Evolutionary conservation across 371 early-diverging fungal species (phyloP), one percentile per base, ranked within the genome.

Genomic region (Fennellomyces sp.): DNA sequence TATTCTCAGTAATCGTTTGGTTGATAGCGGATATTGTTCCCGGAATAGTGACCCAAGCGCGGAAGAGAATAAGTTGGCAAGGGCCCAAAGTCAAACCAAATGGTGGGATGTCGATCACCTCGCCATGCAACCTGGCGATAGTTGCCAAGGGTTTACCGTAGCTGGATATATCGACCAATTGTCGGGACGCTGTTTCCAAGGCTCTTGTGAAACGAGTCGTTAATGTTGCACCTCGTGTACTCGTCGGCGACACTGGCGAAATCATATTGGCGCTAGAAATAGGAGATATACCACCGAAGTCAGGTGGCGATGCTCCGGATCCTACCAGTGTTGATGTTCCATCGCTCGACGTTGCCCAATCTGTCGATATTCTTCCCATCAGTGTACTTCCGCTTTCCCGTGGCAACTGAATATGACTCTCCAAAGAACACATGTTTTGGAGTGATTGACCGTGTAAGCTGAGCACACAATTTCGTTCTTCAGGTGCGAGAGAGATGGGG

Each of bases 51-150:
- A 78, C 64, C 42, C 65, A 63, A 5, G 71, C 69, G 41, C 61
- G 71, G 42, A 73, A 78, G 10, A 78, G 42, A 25, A 78, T 65
- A 7, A 78, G 52, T 30, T 75, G 76, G 30, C 73, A 73, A 27
- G 75, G 69, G 0, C 68, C 67, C 19, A 57, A n/a, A 23, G 67
- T 55, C 10, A 75, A 54, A 15, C 65, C 48, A 58, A 78, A 78
- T 4, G 75, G 65, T 41, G 78, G 78, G 2, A 73, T 60, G 47
- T 78, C 75, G 10, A 75, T 29, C 3, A 78, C 59, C 26, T 73
- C 69, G 17, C 62, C 36, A 26, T 66, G 60, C 5, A 78, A 56
- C 35, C 48, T 65, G 2, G 78, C 73, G 25, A 62, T 64, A 0
- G 59, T 47, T 0, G 69, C 65, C 5, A 73, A 31, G 4, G 56